Evolutionary conservation across 371 early-diverging fungal genomes (phyloP), one percentile per base, ranked within the genome.

Genomic region (Coemansia sp.): DNA sequence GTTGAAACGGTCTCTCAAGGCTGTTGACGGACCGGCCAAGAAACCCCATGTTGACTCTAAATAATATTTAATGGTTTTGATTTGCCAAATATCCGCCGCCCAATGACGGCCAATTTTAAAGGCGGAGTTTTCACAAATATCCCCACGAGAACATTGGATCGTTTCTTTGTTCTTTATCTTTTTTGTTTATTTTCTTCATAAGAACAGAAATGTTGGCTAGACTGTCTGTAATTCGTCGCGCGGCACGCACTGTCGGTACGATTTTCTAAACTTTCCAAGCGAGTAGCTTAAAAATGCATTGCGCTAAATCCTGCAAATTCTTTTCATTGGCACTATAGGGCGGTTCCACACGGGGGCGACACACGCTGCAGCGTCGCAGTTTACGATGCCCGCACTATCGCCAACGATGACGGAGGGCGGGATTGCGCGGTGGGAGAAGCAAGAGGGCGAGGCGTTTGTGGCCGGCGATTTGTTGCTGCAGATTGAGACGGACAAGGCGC

Each of bases 341-440:
- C 64, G 71, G 51, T 84, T 89, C 60, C 89, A 89, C 64, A 86
- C 85, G 21, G 83, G 88, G 47, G 84, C 82, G 3, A 62, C 75
- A 6, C 77, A 82, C 53, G 71, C 82, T 55, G 89, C 74, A 27
- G 77, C 74, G 6, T 74, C 76, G 85, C 56, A 84, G 83, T 86
- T 97, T 81, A 86, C 84, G 67, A 92, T 97, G 90, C 97, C 97
- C 22, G 95, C 97, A 50, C 84, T 97, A 81, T 93, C 93, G 55
- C 97, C 97, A n/a, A 97, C 97, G 55, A 97, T 97, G 97, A 94
- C 95, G 4, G 90, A 93, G 82, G 96, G 96, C 72, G 94, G 92
- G 61, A 87, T 97, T 73, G 91, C 91, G 24, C 71, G 83, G 65
- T 97, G 97, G 97, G 86, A 87, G 74, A 92, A 92, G 78, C 87